A percentile compares a stretch with the other conserved stretches of the same genome.
Evolutionary conservation across 176 grass and related monocot genomes (phyloP).

Genomic region (Puccinellia tenuiflora): DNA sequence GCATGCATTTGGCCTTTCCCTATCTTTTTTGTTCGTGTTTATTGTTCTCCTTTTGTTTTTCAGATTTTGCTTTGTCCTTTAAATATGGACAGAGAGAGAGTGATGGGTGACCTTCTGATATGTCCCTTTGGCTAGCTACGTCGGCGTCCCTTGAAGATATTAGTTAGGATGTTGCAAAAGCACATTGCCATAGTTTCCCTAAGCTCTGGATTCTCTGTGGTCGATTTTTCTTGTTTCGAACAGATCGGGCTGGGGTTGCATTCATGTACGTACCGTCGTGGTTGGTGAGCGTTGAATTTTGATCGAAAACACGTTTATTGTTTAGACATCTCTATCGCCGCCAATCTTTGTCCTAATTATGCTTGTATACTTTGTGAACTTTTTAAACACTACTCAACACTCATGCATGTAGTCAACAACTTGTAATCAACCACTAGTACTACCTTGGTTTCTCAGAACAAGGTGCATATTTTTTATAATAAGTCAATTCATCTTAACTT

Average conservation of each 20-base stretch:
- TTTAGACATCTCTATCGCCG: too few relatives aligned
- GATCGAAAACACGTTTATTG: background rate
- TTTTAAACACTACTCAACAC: too few relatives aligned
- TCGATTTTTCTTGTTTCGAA: background rate
- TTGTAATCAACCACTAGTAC: too few relatives aligned
- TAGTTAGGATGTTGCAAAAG: background rate
- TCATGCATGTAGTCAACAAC: too few relatives aligned
- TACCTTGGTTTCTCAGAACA: too few relatives aligned
- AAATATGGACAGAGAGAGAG: slow-evolving; percentile 32
- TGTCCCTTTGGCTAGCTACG: background rate
- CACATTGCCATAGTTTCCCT: background rate
- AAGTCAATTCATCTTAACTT: too few relatives aligned
- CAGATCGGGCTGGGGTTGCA: background rate
- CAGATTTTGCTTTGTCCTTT: slow-evolving; percentile 18
- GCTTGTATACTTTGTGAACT: too few relatives aligned
- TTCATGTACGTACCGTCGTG: background rate
- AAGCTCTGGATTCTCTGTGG: background rate
- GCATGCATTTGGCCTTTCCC: slow-evolving; percentile 16
- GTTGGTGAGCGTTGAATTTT: background rate
- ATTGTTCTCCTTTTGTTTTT: background rate
- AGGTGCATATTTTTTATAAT: too few relatives aligned
- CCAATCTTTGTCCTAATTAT: too few relatives aligned
- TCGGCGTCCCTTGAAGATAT: background rate
- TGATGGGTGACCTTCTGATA: slow-evolving; percentile 33
- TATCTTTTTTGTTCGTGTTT: background rate